Conservation (phyloP, 176 grass and related monocot genomes). For the Aegilops sharonensis region DNA sequence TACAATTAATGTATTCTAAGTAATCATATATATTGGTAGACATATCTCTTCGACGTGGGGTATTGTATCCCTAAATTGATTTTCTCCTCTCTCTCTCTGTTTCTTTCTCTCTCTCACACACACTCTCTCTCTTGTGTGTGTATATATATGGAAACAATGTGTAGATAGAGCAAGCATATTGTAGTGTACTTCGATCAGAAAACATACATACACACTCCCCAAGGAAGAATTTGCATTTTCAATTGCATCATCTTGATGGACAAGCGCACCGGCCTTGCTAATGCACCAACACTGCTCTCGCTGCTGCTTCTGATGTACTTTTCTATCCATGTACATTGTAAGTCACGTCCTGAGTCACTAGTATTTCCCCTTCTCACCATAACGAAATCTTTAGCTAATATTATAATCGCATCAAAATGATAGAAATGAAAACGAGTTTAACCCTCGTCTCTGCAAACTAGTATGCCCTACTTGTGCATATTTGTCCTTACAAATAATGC, state of each 20-base stretch:
- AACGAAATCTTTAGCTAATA: too few species aligned
- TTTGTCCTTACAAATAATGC: too few species aligned
- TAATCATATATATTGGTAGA: too few species aligned
- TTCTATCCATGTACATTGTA: slow-evolving; percentile 8
- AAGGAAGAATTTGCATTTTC: background rate
- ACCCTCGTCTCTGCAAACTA: too few species aligned
- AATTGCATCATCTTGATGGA: background rate
- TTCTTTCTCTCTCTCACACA: too few species aligned
- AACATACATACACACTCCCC: background rate
- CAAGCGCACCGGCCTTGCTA: background rate
- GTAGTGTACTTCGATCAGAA: background rate
- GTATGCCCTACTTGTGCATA: too few species aligned
- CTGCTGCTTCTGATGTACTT: background rate
- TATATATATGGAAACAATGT: background rate
- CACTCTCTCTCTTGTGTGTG: background rate
- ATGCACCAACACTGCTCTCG: background rate
- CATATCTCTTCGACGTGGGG: too few species aligned
- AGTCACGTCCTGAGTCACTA: background rate
- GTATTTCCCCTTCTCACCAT: background rate
- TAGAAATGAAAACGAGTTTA: too few species aligned
- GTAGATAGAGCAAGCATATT: background rate
- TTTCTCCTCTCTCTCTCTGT: background rate
- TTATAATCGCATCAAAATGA: too few species aligned
- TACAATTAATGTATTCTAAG: too few species aligned
- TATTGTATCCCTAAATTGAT: too few species aligned